Percentiles rank a stretch among this genome's conserved stretches.
Conservation (phyloP, 2,329 filamentous ascomycete species). For the Trichophyton equinum region DNA sequence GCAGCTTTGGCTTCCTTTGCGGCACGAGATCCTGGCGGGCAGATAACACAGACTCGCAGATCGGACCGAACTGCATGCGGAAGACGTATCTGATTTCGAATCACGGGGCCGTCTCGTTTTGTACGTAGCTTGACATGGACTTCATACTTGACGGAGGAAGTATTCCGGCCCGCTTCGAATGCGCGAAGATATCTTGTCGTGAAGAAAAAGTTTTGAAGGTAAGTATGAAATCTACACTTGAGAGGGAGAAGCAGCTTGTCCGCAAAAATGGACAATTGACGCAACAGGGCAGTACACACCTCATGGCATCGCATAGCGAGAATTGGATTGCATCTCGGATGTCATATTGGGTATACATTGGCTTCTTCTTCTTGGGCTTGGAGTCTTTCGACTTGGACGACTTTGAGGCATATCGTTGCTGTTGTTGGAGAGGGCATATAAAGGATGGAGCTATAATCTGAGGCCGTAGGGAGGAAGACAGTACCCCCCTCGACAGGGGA, state of each 20-base stretch:
- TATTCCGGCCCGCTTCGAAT: constrained; percentile 73
- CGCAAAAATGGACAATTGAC: not conserved
- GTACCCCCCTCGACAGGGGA: constrained; percentile 10
- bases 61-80: constrained; percentile 85
- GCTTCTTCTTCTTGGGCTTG: constrained; percentile 40
- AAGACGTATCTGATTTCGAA: constrained; percentile 77
- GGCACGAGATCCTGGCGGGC: constrained; percentile 62
- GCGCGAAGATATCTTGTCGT: constrained; percentile 68
- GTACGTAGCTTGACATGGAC: constrained; percentile 71
- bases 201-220: constrained; percentile 8
- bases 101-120: constrained; percentile 69
- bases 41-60: constrained; percentile 79
- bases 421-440: constrained; percentile 14
- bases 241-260: not conserved
- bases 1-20: constrained; percentile 62
- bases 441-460: constrained; percentile 10
- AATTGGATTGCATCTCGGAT: constrained; percentile 59
- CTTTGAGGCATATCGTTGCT: constrained; percentile 10
- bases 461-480: constrained; percentile 11
- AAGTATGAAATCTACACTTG: not conserved
- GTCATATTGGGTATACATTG: constrained; percentile 51
- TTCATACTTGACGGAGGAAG: constrained; percentile 72
- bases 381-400: constrained; percentile 3
- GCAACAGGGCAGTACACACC: constrained; percentile 33
- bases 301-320: constrained; percentile 82